Evolutionary conservation across 2,329 filamentous ascomycete genomes (phyloP).

Genomic region (Gnomoniopsis sp.): DNA sequence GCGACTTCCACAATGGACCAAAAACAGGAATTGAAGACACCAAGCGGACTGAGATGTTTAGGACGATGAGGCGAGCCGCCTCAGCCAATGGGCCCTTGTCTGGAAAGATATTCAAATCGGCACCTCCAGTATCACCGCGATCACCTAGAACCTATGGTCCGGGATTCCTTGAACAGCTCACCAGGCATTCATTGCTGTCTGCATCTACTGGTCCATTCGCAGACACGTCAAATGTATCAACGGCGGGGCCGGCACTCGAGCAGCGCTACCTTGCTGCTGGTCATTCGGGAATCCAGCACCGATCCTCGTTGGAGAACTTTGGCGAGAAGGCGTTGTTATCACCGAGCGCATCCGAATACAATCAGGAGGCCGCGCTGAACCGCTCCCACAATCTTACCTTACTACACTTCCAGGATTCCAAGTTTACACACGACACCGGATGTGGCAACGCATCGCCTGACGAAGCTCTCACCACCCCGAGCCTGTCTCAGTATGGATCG

Average conservation of each 20-base stretch:
- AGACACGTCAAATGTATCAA: conserved; percentile 6
- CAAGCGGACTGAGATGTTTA: conserved; percentile 41
- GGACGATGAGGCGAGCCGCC: conserved; percentile 51
- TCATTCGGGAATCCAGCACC: conserved; percentile 29
- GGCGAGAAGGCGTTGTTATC: conserved; percentile 37
- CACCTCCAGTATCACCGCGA: conserved; percentile 31
- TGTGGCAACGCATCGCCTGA: conserved; percentile 38
- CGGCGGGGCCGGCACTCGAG: conserved; percentile 11
- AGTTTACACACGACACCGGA: conserved; percentile 27
- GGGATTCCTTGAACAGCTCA: conserved; percentile 25
- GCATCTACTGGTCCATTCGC: conserved; percentile 10
- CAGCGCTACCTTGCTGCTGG: conserved; percentile 15
- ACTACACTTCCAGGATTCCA: conserved; percentile 22
- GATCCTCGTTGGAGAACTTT: conserved; percentile 27
- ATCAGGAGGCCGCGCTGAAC: conserved; percentile 24
- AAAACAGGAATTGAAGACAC: conserved; percentile 47
- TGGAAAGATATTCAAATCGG: conserved; percentile 39
- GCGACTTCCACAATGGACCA: conserved; percentile 41
- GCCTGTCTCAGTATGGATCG: conserved; percentile 40
- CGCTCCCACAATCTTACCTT: conserved; percentile 7
- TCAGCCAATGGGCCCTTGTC: conserved; percentile 44
- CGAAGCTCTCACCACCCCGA: conserved; percentile 47
- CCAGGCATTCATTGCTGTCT: conserved; percentile 5
- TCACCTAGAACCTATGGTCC: conserved; percentile 43
- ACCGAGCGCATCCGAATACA: conserved; percentile 37